Conservation (phyloP, 2,329 filamentous ascomycete genomes). For the Hypoxylon sp. region DNA sequence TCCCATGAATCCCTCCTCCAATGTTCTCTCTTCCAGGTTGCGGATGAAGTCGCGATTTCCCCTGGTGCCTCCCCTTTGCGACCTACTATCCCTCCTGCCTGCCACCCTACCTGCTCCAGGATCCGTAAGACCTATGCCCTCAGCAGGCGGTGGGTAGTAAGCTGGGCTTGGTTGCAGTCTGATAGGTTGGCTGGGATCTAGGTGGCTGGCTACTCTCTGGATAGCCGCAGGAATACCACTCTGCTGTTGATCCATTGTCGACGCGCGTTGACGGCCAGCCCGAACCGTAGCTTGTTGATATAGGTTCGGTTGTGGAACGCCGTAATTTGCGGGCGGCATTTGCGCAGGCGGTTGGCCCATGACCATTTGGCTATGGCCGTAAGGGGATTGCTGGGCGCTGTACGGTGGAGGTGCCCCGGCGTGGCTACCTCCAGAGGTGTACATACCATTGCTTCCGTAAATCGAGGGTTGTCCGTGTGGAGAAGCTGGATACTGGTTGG, state of each 20-base stretch:
- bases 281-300: conserved; percentile 85
- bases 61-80: conserved; percentile 69
- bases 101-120: conserved; percentile 69
- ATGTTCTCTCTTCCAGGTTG: conserved; percentile 91
- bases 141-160: conserved; percentile 94
- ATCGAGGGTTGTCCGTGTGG: conserved; percentile 72
- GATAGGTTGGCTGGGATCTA: conserved; percentile 95
- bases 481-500: conserved; percentile 64
- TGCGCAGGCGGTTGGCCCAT: conserved; percentile 78
- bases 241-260: conserved; percentile 95
- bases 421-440: conserved; percentile 71
- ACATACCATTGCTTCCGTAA: conserved; percentile 88
- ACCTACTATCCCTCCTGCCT: conserved; percentile 82
- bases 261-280: conserved; percentile 87
- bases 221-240: conserved; percentile 93
- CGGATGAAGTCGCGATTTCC: conserved; percentile 91
- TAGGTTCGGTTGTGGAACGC: conserved; percentile 67
- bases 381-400: conserved; percentile 77
- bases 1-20: conserved; percentile 91
- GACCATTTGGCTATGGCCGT: conserved; percentile 80
- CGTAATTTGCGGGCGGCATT: conserved; percentile 76
- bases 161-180: conserved; percentile 94
- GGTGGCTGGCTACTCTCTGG: conserved; percentile 93
- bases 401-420: conserved; percentile 82
- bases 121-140: conserved; percentile 79